Evolutionary conservation across 2,329 filamentous ascomycete species (phyloP).

Genomic region (Microdochium paspali): DNA sequence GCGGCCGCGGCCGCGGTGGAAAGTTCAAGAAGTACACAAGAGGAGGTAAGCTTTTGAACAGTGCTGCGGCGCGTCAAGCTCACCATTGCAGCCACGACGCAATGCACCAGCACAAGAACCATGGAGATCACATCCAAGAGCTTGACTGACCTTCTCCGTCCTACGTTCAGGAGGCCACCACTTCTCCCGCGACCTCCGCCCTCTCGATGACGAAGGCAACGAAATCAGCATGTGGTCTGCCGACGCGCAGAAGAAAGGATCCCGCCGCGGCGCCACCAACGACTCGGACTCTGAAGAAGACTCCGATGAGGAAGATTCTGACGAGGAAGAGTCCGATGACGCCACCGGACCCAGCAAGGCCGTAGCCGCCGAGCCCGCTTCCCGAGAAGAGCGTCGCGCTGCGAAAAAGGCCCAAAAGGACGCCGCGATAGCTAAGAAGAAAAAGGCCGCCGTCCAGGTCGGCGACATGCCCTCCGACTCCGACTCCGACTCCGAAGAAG

Average conservation of each 20-base stretch:
- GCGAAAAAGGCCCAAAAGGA: constrained; percentile 73
- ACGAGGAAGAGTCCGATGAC: too few relatives aligned
- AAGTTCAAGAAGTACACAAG: constrained; percentile 92
- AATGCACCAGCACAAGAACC: too few relatives aligned
- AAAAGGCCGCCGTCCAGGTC: constrained; percentile 62
- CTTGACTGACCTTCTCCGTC: constrained; percentile 2
- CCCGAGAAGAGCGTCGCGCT: constrained; percentile 65
- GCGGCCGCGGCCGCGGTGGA: constrained; percentile 71
- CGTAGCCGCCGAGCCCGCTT: constrained; percentile 43
- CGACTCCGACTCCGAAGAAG: constrained; percentile 34
- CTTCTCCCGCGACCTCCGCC: constrained; percentile 85
- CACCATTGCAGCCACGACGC: too few relatives aligned
- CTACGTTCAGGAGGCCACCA: constrained; percentile 70
- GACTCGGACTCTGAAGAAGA: constrained; percentile 38
- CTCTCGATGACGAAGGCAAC: constrained; percentile 82
- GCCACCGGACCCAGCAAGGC: constrained; percentile 30
- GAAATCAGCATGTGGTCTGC: constrained; percentile 81
- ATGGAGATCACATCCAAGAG: neutral
- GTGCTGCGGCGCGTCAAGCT: too few relatives aligned
- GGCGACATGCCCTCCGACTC: constrained; percentile 76
- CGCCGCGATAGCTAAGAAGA: constrained; percentile 72
- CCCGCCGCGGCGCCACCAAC: constrained; percentile 37
- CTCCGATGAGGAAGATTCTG: too few relatives aligned
- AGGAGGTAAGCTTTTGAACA: constrained; percentile 60
- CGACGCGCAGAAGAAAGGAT: constrained; percentile 35